A percentile compares a stretch with the other conserved stretches of the same genome.
These are phyloP conservation scores for Pichia kluyveri DNA, from an alignment of 805 yeast genomes.

Conservation along the genomic window DNA sequence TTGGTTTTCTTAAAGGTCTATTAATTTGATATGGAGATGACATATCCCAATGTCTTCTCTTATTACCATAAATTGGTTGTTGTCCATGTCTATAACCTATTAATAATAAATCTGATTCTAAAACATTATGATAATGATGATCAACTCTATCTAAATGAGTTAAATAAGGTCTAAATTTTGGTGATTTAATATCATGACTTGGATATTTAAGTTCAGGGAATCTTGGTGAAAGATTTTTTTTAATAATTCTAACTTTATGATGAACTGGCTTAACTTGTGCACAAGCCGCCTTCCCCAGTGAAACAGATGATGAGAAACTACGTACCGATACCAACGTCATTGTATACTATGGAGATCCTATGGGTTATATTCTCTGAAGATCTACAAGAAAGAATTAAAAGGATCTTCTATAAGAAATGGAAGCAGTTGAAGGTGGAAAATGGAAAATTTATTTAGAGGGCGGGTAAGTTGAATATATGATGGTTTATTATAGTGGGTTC, in stretches of 20 bases:
- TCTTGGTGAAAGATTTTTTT: conserved; percentile 64
- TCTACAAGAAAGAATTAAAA: no score
- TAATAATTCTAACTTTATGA: conserved; percentile 71
- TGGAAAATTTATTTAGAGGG: no score
- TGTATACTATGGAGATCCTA: background rate
- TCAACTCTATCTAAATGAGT: conserved; percentile 73
- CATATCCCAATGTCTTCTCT: conserved; percentile 78
- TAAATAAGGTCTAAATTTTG: conserved; percentile 64
- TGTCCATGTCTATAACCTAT: conserved; percentile 67
- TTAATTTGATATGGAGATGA: conserved; percentile 82
- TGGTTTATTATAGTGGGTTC: no score
- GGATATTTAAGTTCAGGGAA: conserved; percentile 59
- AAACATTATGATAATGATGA: conserved; percentile 67
- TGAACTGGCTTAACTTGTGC: conserved; percentile 88
- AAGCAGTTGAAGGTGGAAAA: no score
- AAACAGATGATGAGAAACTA: conserved; percentile 26
- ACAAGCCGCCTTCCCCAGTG: conserved; percentile 41
- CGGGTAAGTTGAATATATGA: no score
- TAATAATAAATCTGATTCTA: conserved; percentile 70
- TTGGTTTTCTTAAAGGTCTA: conserved; percentile 69
- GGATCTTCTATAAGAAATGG: no score
- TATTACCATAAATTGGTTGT: conserved; percentile 47
- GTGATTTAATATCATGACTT: conserved; percentile 70
- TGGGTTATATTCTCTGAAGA: no score
- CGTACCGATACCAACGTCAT: conserved; percentile 13